Conservation (phyloP, 2,329 filamentous ascomycete genomes). For the Amauroascus niger region DNA sequence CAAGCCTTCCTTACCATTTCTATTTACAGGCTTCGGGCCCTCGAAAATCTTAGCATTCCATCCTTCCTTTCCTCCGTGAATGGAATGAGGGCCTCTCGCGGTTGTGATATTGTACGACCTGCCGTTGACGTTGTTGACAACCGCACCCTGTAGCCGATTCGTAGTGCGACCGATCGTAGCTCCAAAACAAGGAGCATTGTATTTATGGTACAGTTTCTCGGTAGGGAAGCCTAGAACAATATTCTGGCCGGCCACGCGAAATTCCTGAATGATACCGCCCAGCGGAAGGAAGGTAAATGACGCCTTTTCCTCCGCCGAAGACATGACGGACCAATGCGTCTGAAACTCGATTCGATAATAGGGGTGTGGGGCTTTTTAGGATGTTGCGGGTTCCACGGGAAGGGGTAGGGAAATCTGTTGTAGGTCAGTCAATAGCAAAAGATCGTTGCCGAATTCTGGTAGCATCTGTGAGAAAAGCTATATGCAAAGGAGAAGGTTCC, state of each 20-base stretch:
- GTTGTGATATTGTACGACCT: conserved; percentile 58
- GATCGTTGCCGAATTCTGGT: background rate
- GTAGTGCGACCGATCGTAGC: conserved; percentile 80
- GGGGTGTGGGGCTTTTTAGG: no score
- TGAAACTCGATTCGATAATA: background rate
- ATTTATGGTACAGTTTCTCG: conserved; percentile 60
- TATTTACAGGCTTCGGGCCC: conserved; percentile 53
- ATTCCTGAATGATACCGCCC: conserved; percentile 51
- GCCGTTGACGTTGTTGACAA: conserved; percentile 62
- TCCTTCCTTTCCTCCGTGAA: conserved; percentile 62
- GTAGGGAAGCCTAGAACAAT: conserved; percentile 81
- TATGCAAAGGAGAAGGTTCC: background rate
- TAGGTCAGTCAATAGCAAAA: background rate
- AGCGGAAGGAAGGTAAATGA: conserved; percentile 39
- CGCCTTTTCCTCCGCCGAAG: conserved; percentile 21
- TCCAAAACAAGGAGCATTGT: conserved; percentile 77
- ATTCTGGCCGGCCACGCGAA: conserved; percentile 67
- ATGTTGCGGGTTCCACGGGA: no score
- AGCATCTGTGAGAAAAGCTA: background rate
- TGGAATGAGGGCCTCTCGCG: conserved; percentile 68
- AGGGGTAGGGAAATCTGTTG: no score
- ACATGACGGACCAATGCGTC: conserved; percentile 6
- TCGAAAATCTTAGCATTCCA: conserved; percentile 75
- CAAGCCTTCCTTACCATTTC: conserved; percentile 55
- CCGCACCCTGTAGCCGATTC: conserved; percentile 67